Evolutionary conservation across 768 basidiomycete genomes (phyloP).

Genomic region (Naganishia randhawae): DNA sequence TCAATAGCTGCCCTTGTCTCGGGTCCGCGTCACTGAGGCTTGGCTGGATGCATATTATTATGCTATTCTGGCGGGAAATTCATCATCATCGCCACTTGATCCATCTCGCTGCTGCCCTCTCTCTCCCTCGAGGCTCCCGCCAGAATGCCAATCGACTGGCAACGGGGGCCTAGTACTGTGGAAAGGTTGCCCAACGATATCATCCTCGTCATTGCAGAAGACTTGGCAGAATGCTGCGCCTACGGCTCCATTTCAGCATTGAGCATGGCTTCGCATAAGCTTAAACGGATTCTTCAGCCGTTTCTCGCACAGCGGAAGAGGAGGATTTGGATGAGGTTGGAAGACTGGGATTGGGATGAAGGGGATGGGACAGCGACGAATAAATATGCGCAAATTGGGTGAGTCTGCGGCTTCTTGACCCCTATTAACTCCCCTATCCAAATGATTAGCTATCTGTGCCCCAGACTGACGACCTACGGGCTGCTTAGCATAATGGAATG

Average conservation of each 20-base stretch:
- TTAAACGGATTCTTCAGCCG: slow-evolving; percentile 1
- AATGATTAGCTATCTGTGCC: neutral
- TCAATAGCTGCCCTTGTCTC: too few species aligned
- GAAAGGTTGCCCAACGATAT: neutral
- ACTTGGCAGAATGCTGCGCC: neutral
- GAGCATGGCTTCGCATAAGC: neutral
- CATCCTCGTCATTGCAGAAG: slow-evolving; percentile 2
- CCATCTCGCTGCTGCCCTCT: too few species aligned
- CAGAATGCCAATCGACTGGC: slow-evolving; percentile 13
- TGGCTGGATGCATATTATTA: too few species aligned
- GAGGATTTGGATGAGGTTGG: slow-evolving; percentile 11
- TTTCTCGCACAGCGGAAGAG: slow-evolving; percentile 1
- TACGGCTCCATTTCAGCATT: neutral
- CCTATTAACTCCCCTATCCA: neutral
- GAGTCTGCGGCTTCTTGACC: neutral
- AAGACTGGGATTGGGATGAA: slow-evolving; percentile 8
- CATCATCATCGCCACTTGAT: neutral
- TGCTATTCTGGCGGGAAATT: neutral
- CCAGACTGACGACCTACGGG: neutral
- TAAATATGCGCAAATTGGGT: slow-evolving; percentile 8
- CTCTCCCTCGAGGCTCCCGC: too few species aligned
- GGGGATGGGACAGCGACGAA: neutral
- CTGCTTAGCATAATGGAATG: slow-evolving; percentile 7
- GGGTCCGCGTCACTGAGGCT: too few species aligned
- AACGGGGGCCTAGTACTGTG: neutral